These are phyloP conservation scores for Daldinia eschscholtzii DNA, from an alignment of 2,329 filamentous ascomycete species.

Conservation along the genomic window DNA sequence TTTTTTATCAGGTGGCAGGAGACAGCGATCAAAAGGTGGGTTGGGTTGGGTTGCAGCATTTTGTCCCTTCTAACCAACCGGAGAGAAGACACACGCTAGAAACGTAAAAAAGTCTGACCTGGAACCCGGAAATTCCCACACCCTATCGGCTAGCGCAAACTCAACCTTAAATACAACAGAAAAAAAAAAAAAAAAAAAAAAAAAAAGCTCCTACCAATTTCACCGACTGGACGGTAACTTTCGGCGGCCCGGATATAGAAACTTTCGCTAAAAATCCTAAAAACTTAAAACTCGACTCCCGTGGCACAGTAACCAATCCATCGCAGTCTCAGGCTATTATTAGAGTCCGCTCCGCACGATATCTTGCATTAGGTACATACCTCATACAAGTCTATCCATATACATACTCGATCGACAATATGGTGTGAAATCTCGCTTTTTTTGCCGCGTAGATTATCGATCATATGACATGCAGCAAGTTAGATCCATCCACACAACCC, in stretches of 20 bases:
- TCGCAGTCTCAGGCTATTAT: constrained; percentile 18
- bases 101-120: not conserved
- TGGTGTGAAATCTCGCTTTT: not conserved
- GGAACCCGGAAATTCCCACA: not conserved
- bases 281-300: constrained; percentile 25
- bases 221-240: constrained; percentile 30
- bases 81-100: not conserved
- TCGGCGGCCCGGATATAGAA: constrained; percentile 19
- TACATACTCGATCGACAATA: constrained; percentile 2
- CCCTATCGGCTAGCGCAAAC: constrained; percentile 8
- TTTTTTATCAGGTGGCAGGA: constrained; percentile 11
- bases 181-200: too few species aligned
- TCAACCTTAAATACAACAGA: constrained; percentile 26
- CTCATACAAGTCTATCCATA: not conserved
- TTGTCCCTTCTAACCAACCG: not conserved
- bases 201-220: constrained; percentile 13
- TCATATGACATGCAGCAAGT: constrained; percentile 1
- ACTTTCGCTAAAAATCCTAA: constrained; percentile 18
- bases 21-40: constrained; percentile 17
- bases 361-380: not conserved
- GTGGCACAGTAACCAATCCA: constrained; percentile 11
- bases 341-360: constrained; percentile 6
- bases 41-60: constrained; percentile 10
- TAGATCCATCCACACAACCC: not conserved
- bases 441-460: not conserved